These are phyloP conservation scores for Candida piceae DNA, from an alignment of 805 yeast species.

Conservation along the genomic window DNA sequence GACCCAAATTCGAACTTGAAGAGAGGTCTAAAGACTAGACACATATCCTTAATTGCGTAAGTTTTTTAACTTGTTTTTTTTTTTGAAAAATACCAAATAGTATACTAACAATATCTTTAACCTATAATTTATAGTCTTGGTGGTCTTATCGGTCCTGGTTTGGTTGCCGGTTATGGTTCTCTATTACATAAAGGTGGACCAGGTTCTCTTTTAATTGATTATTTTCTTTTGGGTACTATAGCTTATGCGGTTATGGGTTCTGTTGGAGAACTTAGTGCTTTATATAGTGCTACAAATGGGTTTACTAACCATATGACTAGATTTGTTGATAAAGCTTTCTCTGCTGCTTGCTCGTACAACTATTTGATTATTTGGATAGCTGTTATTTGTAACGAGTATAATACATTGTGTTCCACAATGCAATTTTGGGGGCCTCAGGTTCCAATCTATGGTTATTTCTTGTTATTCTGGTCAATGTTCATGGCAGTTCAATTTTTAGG, in stretches of 20 bases:
- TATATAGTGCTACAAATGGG: slow-evolving; percentile 36
- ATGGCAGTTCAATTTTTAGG: slow-evolving; percentile 44
- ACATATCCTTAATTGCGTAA: slow-evolving; percentile 44
- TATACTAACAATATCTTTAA: no score
- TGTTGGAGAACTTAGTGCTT: slow-evolving; percentile 46
- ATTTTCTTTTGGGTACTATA: slow-evolving; percentile 41
- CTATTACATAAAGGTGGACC: slow-evolving; percentile 45
- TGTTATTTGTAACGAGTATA: slow-evolving; percentile 46
- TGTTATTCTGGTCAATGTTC: slow-evolving; percentile 46
- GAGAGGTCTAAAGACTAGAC: slow-evolving; percentile 45
- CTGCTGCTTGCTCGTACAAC: slow-evolving; percentile 46
- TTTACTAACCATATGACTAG: slow-evolving; percentile 45
- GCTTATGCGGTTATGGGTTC: slow-evolving; percentile 48
- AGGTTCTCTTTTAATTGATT: slow-evolving; percentile 42
- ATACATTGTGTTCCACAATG: slow-evolving; percentile 43
- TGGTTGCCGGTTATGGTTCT: slow-evolving; percentile 43
- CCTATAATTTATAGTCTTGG: slow-evolving; percentile 28
- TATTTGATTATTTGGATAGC: slow-evolving; percentile 51
- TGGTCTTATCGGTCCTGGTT: slow-evolving; percentile 55
- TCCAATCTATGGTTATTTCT: slow-evolving; percentile 48
- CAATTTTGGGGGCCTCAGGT: slow-evolving; percentile 46
- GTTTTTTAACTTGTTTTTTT: background rate
- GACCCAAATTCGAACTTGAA: slow-evolving; percentile 34
- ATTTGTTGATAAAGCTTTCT: slow-evolving; percentile 47
- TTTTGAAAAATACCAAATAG: no score